Evolutionary conservation across 2,329 filamentous ascomycete species (phyloP).

Genomic region (Harringtonia aguacate): DNA sequence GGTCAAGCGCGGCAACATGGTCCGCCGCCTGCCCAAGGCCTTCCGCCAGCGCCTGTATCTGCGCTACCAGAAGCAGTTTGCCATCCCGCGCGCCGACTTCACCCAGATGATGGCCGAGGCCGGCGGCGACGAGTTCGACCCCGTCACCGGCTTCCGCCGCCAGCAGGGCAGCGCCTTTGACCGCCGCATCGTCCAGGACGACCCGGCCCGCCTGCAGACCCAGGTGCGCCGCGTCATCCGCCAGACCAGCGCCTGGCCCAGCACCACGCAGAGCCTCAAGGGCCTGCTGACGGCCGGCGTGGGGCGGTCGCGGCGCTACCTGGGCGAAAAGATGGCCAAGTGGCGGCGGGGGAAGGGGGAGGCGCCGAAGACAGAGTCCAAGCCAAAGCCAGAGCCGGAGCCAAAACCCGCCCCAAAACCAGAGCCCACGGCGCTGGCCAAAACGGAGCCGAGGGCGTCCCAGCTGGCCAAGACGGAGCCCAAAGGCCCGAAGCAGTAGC

Average conservation of each 20-base stretch:
- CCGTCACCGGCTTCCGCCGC: slow-evolving; percentile 53
- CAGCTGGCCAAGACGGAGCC: too few relatives aligned
- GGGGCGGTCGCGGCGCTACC: slow-evolving; percentile 58
- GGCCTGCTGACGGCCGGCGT: slow-evolving; percentile 70
- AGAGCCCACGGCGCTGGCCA: too few relatives aligned
- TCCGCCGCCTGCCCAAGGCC: slow-evolving; percentile 73
- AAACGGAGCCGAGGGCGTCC: too few relatives aligned
- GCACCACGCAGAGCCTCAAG: slow-evolving; percentile 79
- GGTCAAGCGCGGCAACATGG: slow-evolving; percentile 87
- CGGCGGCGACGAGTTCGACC: slow-evolving; percentile 49
- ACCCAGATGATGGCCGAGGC: slow-evolving; percentile 71
- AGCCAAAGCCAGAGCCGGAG: too few relatives aligned
- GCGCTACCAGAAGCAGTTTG: slow-evolving; percentile 83
- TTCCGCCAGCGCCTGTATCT: slow-evolving; percentile 91
- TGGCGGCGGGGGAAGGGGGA: slow-evolving; percentile 30
- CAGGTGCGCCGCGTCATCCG: slow-evolving; percentile 69
- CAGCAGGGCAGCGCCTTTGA: slow-evolving; percentile 80
- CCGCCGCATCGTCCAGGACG: slow-evolving; percentile 64
- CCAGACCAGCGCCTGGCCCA: slow-evolving; percentile 87
- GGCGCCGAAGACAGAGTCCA: background rate
- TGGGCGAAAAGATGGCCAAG: slow-evolving; percentile 71
- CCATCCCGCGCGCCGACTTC: slow-evolving; percentile 76
- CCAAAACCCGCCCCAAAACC: too few relatives aligned
- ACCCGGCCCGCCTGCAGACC: slow-evolving; percentile 53
- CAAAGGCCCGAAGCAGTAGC: too few relatives aligned